Base-by-base conservation (phyloP, 192 early-diverging fungal genomes). In the Coemansia sp. region DNA sequence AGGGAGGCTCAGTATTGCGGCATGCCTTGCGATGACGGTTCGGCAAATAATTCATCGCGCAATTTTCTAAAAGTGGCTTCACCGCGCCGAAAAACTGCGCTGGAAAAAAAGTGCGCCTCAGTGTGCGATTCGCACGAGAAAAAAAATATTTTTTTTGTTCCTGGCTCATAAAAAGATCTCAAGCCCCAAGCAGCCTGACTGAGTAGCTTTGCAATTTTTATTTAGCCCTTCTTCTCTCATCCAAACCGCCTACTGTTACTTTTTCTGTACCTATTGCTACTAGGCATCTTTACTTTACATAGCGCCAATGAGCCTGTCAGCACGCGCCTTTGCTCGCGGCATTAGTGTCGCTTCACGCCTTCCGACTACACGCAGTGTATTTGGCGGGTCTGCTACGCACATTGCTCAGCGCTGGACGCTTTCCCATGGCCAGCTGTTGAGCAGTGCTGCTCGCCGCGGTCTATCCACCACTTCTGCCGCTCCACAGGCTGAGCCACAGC, bases 401-500 rank as follows among this genome's bases (percentile, higher is more conserved):
- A 38, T 5, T 3, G 3, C 39, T 24, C 61, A 24, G 20, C n/a
- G 38, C 6, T 41, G 38, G 50, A 7, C 24, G 41, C 63, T 15
- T 22, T 20, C 22, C 13, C 11, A 15, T 22, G 22, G 50, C 34
- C 50, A 24, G 43, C 47, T 49, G 7, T 41, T 27, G 57, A 5
- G 18, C 15, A 31, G 13, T 5, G 24, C 34, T 18, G 57, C 36
- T n/a, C 67, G 33, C 24, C 66, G 78, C 36, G 20, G 43, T 8
- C 74, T 79, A 12, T 55, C 71, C n/a, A 79, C 81, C 0, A 69
- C 81, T 20, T 63, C 76, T 4, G 75, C 71, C 4, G 43, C 63
- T 24, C 73, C 76, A 44, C 70, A 75, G 29, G 74, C 76, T 7
- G 77, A 84, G 47, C 74, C 81, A 1, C 76, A 69, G 57, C 71